Percentiles rank a stretch among this genome's conserved stretches.
These are phyloP conservation scores for Aphelidium insulamus DNA, from an alignment of 371 early-diverging fungal species.

Conservation along the genomic window DNA sequence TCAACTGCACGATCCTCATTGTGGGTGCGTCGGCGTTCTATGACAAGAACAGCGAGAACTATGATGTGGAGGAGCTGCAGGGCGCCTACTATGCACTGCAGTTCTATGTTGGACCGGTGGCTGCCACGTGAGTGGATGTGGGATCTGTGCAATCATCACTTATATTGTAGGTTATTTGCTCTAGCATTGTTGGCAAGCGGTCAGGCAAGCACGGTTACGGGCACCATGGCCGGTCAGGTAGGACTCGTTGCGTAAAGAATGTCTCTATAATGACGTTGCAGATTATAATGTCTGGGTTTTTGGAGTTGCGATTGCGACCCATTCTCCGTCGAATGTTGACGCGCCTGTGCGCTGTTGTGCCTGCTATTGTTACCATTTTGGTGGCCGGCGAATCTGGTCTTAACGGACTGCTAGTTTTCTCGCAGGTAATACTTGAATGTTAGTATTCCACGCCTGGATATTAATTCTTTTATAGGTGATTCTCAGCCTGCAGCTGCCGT, in stretches of 20 bases:
- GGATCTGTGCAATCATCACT: conserved; percentile 19
- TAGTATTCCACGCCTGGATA: neutral
- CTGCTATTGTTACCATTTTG: conserved; percentile 36
- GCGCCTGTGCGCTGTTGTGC: conserved; percentile 36
- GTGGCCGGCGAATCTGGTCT: conserved; percentile 31
- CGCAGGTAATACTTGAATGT: conserved; percentile 42
- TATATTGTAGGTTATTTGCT: conserved; percentile 35
- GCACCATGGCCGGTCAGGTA: conserved; percentile 51
- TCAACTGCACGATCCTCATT: conserved; percentile 46
- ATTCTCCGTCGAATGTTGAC: conserved; percentile 46
- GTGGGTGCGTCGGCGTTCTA: conserved; percentile 42
- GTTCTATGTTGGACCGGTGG: conserved; percentile 24
- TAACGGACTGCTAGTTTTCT: conserved; percentile 37
- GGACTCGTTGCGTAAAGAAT: no score
- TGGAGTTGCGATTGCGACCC: conserved; percentile 24
- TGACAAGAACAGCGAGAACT: no score
- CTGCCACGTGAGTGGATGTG: conserved; percentile 31
- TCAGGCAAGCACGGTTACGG: conserved; percentile 49
- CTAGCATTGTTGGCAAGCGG: conserved; percentile 43
- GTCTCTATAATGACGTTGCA: no score
- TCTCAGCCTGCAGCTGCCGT: conserved; percentile 33
- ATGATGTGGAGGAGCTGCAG: conserved; percentile 11
- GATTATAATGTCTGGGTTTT: conserved; percentile 49
- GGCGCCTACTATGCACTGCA: conserved; percentile 7
- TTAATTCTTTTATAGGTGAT: conserved; percentile 1